phyloP scores from a whole-genome alignment of 2,329 filamentous ascomycete species.

The Pezicula carpinea region DNA sequence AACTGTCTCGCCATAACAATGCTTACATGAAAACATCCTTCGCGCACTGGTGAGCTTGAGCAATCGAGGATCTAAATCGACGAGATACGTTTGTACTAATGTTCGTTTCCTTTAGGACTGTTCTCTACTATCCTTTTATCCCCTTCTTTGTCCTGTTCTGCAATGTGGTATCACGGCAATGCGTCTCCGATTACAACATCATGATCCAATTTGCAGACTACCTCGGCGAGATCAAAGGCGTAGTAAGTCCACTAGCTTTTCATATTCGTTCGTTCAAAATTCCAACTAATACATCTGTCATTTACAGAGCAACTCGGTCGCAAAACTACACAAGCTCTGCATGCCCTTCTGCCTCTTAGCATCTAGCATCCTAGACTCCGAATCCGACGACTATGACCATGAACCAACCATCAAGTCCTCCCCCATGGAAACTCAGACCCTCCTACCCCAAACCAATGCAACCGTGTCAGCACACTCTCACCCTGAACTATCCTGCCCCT shows the following conservation, averaged over 20 bases:
- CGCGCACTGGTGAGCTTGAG: conserved; percentile 5
- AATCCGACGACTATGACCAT: not conserved
- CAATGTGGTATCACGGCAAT: conserved; percentile 6
- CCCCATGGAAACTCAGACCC: not conserved
- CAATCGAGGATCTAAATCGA: no score
- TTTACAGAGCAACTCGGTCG: conserved; percentile 7
- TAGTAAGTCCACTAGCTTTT: conserved; percentile 2
- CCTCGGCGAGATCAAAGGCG: conserved; percentile 6
- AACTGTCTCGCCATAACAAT: conserved; percentile 6
- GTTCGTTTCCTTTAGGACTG: conserved; percentile 3
- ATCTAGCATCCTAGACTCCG: not conserved
- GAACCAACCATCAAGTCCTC: no score
- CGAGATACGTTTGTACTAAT: no score
- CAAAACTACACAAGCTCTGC: conserved; percentile 13
- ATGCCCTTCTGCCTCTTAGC: conserved; percentile 6
- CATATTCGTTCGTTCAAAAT: not conserved
- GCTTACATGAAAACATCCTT: conserved; percentile 8
- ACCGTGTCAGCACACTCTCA: no score
- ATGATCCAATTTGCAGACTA: conserved; percentile 10
- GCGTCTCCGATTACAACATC: conserved; percentile 1
- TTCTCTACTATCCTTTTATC: conserved; percentile 14
- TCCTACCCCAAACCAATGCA: no score
- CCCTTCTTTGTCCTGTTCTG: conserved; percentile 14
- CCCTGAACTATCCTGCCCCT: no score
- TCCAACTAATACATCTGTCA: not conserved